Conservation (phyloP, 1,139 yeast genomes). For the Suhomyces wounanorum region DNA sequence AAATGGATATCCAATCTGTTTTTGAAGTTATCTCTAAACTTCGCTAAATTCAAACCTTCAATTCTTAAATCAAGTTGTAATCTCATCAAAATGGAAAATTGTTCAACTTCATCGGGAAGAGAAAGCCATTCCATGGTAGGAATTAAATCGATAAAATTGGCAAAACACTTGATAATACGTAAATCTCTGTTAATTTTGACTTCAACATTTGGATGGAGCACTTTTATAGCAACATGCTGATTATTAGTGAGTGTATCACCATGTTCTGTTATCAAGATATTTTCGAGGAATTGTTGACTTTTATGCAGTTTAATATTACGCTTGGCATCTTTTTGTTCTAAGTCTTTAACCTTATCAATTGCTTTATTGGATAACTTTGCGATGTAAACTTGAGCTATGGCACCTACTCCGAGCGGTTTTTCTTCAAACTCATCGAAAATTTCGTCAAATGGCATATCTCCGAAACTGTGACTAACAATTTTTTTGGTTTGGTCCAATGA, state of each 20-base stretch:
- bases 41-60: slow-evolving; percentile 77
- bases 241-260: slow-evolving; percentile 40
- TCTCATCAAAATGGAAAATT: slow-evolving; percentile 82
- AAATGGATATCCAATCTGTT: slow-evolving; percentile 68
- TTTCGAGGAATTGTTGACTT: slow-evolving; percentile 31
- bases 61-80: slow-evolving; percentile 86
- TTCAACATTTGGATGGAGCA: slow-evolving; percentile 85
- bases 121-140: slow-evolving; percentile 99
- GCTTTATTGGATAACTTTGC: slow-evolving; percentile 62
- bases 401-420: slow-evolving; percentile 89
- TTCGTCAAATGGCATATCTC: slow-evolving; percentile 63
- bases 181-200: slow-evolving; percentile 75
- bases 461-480: slow-evolving; percentile 63
- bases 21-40: slow-evolving; percentile 65
- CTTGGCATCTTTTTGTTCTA: slow-evolving; percentile 24
- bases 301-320: slow-evolving; percentile 9
- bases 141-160: slow-evolving; percentile 61
- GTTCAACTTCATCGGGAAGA: slow-evolving; percentile 90
- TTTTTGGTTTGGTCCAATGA: slow-evolving; percentile 59
- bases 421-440: slow-evolving; percentile 79
- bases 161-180: slow-evolving; percentile 80
- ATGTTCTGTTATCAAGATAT: slow-evolving; percentile 42
- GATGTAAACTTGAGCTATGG: slow-evolving; percentile 92
- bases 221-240: slow-evolving; percentile 83
- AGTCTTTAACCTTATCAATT: slow-evolving; percentile 35